A percentile compares a stretch with the other conserved stretches of the same genome.
Conservation (phyloP, 192 early-diverging fungal species). For the Coemansia sp. region DNA sequence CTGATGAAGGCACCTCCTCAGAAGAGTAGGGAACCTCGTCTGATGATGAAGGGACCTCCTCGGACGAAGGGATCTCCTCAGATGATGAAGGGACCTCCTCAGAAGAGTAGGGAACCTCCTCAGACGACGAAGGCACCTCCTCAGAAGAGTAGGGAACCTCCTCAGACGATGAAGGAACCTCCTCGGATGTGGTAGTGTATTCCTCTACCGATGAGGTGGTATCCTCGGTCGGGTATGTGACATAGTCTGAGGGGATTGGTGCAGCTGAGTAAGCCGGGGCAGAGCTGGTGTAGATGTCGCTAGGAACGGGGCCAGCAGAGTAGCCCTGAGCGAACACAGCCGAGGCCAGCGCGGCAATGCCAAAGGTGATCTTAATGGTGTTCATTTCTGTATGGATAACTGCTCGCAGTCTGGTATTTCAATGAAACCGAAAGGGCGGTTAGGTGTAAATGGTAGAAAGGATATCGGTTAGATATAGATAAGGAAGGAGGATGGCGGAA, state of each 20-base stretch:
- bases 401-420: too few relatives aligned
- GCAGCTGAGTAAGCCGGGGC: constrained; percentile 16
- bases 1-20: background rate
- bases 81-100: background rate
- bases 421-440: background rate
- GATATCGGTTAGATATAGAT: background rate
- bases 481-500: constrained; percentile 8
- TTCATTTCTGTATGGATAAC: constrained; percentile 24
- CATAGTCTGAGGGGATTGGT: constrained; percentile 5
- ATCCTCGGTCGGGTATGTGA: constrained; percentile 1
- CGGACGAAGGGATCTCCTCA: constrained; percentile 4
- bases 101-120: background rate
- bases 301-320: constrained; percentile 9
- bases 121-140: background rate
- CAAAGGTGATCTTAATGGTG: constrained; percentile 35
- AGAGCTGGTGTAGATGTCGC: constrained; percentile 22
- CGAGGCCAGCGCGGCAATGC: constrained; percentile 40
- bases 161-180: constrained; percentile 2
- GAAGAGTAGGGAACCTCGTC: too few relatives aligned
- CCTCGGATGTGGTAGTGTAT: constrained; percentile 3
- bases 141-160: constrained; percentile 13
- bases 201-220: constrained; percentile 12
- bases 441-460: too few relatives aligned
- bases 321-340: constrained; percentile 27
- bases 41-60: background rate